Evolutionary conservation across 768 basidiomycete genomes (phyloP).

Genomic region (Amanita brunnescens): DNA sequence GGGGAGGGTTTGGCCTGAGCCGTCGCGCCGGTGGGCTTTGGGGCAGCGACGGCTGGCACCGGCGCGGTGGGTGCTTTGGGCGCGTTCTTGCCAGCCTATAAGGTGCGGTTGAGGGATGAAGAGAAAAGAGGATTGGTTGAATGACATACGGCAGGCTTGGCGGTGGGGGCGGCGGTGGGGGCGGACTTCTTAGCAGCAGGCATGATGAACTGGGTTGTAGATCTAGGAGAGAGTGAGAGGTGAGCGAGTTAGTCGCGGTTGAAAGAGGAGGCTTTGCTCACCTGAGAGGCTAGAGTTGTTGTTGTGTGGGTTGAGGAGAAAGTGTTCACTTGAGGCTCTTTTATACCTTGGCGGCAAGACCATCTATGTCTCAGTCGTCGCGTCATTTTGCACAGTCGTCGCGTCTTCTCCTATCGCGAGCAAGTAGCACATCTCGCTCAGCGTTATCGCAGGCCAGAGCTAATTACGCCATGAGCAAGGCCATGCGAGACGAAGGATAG

Average conservation of each 20-base stretch:
- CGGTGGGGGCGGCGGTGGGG: not conserved
- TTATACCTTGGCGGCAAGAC: not conserved
- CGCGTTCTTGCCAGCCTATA: not conserved
- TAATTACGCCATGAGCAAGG: not conserved
- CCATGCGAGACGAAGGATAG: not conserved
- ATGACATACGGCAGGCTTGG: not conserved
- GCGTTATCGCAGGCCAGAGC: not conserved
- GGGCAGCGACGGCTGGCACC: no score
- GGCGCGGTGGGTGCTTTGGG: not conserved
- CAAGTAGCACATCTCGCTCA: conserved; percentile 6
- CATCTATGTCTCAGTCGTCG: not conserved
- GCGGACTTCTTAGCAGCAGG: conserved; percentile 3
- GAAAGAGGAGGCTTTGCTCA: not conserved
- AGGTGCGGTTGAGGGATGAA: not conserved
- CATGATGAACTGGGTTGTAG: not conserved
- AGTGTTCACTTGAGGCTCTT: not conserved
- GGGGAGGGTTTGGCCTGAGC: no score
- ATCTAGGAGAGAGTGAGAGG: not conserved
- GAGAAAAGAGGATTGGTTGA: not conserved
- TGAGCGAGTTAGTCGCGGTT: not conserved
- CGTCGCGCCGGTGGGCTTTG: no score
- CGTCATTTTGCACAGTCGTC: not conserved
- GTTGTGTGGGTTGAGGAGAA: not conserved
- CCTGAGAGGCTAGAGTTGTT: not conserved
- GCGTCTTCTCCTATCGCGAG: not conserved